phyloP scores from a whole-genome alignment of 208 protist genomes.

The Crithidia mellificae region DNA sequence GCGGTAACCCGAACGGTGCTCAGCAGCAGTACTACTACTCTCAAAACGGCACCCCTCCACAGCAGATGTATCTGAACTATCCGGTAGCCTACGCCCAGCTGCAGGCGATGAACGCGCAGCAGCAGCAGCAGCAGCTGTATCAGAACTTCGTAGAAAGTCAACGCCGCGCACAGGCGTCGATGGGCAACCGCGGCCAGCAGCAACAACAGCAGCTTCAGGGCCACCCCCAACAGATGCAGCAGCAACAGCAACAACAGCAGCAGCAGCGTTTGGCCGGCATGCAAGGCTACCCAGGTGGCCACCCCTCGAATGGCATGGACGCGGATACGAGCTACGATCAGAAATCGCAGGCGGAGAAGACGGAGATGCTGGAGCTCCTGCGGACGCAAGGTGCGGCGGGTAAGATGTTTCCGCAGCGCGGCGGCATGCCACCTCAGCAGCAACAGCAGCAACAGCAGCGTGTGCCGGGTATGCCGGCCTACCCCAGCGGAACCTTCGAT shows the following conservation, averaged over 20 bases:
- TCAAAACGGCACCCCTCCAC: conserved; percentile 26
- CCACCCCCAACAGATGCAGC: conserved; percentile 18
- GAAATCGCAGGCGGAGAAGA: conserved; percentile 18
- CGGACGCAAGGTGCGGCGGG: conserved; percentile 1
- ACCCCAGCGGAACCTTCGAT: neutral
- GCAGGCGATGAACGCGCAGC: conserved; percentile 31
- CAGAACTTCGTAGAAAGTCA: conserved; percentile 21
- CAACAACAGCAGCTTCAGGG: conserved; percentile 23
- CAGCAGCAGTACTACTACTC: conserved; percentile 35
- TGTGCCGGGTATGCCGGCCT: conserved; percentile 3
- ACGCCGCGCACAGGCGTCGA: conserved; percentile 5
- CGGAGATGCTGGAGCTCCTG: neutral
- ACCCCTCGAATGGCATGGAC: conserved; percentile 4
- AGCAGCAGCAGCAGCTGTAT: conserved; percentile 35
- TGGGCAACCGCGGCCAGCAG: conserved; percentile 28
- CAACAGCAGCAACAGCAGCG: conserved; percentile 18
- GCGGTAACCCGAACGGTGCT: neutral
- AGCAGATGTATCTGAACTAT: conserved; percentile 31
- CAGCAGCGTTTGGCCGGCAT: conserved; percentile 15
- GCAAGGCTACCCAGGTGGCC: conserved; percentile 1
- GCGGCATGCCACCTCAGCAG: neutral
- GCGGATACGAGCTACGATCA: conserved; percentile 2
- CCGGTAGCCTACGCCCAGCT: conserved; percentile 18
- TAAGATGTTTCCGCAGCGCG: conserved; percentile 15
- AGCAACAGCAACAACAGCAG: conserved; percentile 27